phyloP scores from a whole-genome alignment of 345 rosid species.

The Citrus maxima region DNA sequence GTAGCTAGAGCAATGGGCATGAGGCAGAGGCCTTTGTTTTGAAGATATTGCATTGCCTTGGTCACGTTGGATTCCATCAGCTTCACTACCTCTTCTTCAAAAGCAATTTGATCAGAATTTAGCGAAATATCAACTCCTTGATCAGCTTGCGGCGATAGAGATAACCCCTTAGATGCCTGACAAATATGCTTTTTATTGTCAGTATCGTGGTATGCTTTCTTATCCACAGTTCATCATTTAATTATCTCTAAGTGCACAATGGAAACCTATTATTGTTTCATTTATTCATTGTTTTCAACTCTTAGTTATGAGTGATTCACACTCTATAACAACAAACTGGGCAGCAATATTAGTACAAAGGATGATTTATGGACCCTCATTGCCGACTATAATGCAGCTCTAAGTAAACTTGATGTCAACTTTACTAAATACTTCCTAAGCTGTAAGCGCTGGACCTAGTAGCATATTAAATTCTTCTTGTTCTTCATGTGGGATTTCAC shows the following conservation, averaged over 20 bases:
- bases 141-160: conserved; percentile 22
- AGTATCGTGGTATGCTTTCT: neutral
- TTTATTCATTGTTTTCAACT: neutral
- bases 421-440: neutral
- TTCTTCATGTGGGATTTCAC: neutral
- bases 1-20: conserved; percentile 54
- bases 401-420: neutral
- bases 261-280: neutral
- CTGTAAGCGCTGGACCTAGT: no score
- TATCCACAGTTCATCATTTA: neutral
- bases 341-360: neutral
- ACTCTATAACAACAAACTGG: neutral
- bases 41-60: conserved; percentile 56
- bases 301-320: neutral
- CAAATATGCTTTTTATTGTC: neutral
- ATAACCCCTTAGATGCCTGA: conserved; percentile 33
- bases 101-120: conserved; percentile 34
- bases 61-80: conserved; percentile 55
- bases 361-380: neutral
- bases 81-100: conserved; percentile 56
- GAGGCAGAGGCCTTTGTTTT: conserved; percentile 55
- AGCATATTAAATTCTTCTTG: neutral
- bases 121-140: conserved; percentile 28
- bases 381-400: neutral
- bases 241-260: neutral